Base-by-base conservation (phyloP, 768 basidiomycete genomes). In the Mycena chlorophos region DNA sequence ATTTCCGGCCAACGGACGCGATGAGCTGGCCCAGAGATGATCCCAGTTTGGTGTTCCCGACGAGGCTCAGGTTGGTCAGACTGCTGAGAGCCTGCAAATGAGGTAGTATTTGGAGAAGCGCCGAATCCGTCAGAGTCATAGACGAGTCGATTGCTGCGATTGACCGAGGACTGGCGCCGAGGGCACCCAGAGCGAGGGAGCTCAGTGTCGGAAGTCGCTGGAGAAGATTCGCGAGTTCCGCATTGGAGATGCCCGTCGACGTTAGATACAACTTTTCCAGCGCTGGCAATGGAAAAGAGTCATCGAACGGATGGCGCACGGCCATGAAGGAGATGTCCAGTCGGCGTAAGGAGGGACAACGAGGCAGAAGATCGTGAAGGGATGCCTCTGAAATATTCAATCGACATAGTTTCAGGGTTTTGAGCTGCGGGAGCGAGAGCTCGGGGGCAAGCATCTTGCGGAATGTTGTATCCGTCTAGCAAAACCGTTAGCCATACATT, bases 261-360 rank as follows among this genome's bases (percentile, higher is more conserved):
- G 84, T 85, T 23, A 89, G 66, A 2, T 79, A 80, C n/a, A 89
- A 69, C 62, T 89, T 89, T 60, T 84, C 79, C 26, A 89, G 68
- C 3, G 63, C 40, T 0, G 66, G 66, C 19, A 58, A 3, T 1
- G 42, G 20, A 40, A 55, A 52, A 6, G 52, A 23, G 28, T 47
- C 47, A 16, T 52, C 51, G 39, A 70, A 58, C n/a, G 71, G 72
- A 39, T 75, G 79, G 42, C 71, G 79, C 28, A 86, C 64, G 14
- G 62, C 61, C 2, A 86, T 89, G 69, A 87, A 89, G 4, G 88
- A 88, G 16, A 85, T 60, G 58, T 89, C 88, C 14, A 89, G 70
- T 23, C 79, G 78, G 31, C 68, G 67, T 19, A 89, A 58, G 47
- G 76, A 73, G 2, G 85, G 85, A 57, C 77, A 84, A 17, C 73